These are phyloP conservation scores for Sporothrix brasiliensis DNA, from an alignment of 2,329 filamentous ascomycete species.

Conservation along the genomic window DNA sequence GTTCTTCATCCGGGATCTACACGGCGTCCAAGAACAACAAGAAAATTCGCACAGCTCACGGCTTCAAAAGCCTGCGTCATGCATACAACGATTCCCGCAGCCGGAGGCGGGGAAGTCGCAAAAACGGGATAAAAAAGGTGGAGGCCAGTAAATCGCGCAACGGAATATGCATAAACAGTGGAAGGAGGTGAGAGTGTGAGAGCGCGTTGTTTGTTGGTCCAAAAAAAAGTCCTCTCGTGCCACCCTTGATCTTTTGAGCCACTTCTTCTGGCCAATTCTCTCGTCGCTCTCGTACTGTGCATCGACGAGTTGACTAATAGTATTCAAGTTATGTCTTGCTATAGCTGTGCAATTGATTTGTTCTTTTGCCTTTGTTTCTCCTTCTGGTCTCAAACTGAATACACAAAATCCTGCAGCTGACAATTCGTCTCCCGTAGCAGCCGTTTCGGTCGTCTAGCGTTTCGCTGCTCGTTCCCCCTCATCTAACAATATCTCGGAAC, in stretches of 20 bases:
- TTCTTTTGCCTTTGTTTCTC: neutral
- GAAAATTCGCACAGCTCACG: too few species aligned
- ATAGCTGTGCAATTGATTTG: neutral
- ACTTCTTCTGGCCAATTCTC: neutral
- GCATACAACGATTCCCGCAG: too few species aligned
- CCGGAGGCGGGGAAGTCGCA: neutral
- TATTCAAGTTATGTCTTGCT: neutral
- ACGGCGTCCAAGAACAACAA: too few species aligned
- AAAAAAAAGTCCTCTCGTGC: neutral
- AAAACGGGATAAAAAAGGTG: neutral
- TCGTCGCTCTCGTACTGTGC: neutral
- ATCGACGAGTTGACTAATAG: too few species aligned
- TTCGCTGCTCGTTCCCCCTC: neutral
- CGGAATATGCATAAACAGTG: neutral
- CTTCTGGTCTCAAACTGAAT: too few species aligned
- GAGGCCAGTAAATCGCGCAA: constrained; percentile 7
- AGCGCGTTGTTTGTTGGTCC: neutral
- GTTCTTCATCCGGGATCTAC: neutral
- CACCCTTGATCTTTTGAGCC: neutral
- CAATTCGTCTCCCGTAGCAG: neutral
- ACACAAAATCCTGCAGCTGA: neutral
- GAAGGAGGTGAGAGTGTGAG: neutral
- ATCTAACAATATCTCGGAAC: neutral
- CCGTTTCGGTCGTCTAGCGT: neutral
- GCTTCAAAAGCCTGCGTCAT: too few species aligned